These are phyloP conservation scores for Sugiyamaella valdiviana DNA, from an alignment of 805 yeast genomes.

Conservation along the genomic window DNA sequence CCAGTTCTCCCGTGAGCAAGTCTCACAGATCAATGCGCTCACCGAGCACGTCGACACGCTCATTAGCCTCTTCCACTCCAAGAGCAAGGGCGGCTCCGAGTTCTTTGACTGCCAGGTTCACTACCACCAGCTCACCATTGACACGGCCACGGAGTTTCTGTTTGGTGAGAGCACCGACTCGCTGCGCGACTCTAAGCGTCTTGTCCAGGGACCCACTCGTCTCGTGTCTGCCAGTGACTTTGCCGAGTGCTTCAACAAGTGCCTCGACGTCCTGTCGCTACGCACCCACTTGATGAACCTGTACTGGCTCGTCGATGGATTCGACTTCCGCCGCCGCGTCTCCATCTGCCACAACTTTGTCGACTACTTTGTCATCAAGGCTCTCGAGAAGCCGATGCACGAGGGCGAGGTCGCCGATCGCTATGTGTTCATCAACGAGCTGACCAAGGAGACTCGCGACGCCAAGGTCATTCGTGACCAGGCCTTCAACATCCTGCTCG, in stretches of 20 bases:
- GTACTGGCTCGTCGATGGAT: conserved; percentile 18
- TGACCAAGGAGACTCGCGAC: conserved; percentile 45
- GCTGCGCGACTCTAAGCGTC: conserved; percentile 15
- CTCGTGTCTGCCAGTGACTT: conserved; percentile 9
- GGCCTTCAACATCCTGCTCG: conserved; percentile 45
- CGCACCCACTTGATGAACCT: conserved; percentile 16
- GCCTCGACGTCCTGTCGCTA: conserved; percentile 5
- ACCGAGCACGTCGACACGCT: conserved; percentile 26
- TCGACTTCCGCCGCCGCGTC: conserved; percentile 31
- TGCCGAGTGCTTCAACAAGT: conserved; percentile 8
- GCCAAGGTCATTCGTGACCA: conserved; percentile 45
- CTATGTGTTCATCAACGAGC: conserved; percentile 44
- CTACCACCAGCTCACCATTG: conserved; percentile 29
- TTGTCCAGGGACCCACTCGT: conserved; percentile 11
- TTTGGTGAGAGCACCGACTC: conserved; percentile 29
- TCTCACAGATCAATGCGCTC: conserved; percentile 26
- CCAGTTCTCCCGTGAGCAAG: conserved; percentile 32
- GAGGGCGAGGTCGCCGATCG: conserved; percentile 26
- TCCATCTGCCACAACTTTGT: conserved; percentile 32
- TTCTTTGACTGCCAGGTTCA: conserved; percentile 26
- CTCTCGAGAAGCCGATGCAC: conserved; percentile 26
- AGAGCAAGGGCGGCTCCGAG: background rate
- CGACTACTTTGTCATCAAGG: conserved; percentile 37
- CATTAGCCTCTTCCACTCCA: conserved; percentile 5
- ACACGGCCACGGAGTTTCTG: conserved; percentile 32